These are phyloP conservation scores for Hypoxylon sp. DNA, from an alignment of 2,329 filamentous ascomycete species.

Conservation along the genomic window DNA sequence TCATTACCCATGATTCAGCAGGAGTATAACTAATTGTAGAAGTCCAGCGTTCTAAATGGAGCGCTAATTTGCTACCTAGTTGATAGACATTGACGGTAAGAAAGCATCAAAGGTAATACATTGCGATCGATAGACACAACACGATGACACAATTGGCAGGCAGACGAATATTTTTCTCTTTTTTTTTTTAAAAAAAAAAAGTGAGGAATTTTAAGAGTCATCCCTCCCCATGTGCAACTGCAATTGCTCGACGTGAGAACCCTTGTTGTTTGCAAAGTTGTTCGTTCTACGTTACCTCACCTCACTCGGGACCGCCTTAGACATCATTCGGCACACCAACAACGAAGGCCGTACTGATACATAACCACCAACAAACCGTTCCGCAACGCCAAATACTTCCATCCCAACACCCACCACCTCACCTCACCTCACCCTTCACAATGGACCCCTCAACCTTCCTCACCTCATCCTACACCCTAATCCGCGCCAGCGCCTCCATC, in stretches of 20 bases:
- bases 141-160: slow-evolving; percentile 18
- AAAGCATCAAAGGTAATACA: slow-evolving; percentile 42
- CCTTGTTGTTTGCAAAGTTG: not conserved
- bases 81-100: slow-evolving; percentile 2
- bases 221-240: not conserved
- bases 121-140: slow-evolving; percentile 50
- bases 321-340: not conserved
- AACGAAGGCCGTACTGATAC: too few species aligned
- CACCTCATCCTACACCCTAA: slow-evolving; percentile 45
- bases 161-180: slow-evolving; percentile 1
- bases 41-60: too few species aligned
- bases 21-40: too few species aligned
- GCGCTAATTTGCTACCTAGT: too few species aligned
- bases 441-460: slow-evolving; percentile 40
- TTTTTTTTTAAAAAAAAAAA: slow-evolving; percentile 18
- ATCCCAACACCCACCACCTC: not conserved
- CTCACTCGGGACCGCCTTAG: not conserved
- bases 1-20: not conserved
- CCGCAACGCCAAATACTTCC: not conserved
- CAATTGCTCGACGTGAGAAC: not conserved
- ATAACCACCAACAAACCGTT: not conserved
- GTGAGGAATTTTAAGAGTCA: not conserved
- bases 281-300: not conserved
- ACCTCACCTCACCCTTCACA: not conserved
- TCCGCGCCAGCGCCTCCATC: slow-evolving; percentile 43